Evolutionary conservation across 2,329 filamentous ascomycete genomes (phyloP), one percentile per base, ranked within the genome.

Genomic region (Calonectria pseudoturangicola): DNA sequence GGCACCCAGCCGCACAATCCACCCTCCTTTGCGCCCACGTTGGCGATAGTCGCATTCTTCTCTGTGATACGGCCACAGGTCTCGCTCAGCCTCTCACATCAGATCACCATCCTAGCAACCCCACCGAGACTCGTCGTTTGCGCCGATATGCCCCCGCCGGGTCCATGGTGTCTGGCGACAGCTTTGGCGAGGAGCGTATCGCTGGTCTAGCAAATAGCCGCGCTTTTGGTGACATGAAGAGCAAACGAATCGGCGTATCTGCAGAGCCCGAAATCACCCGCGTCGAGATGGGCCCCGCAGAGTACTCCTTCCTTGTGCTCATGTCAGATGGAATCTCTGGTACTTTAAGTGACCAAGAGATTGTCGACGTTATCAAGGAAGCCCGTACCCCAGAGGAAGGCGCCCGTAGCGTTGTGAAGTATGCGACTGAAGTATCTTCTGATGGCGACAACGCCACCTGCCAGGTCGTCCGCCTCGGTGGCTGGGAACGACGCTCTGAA

Each of bases 151-250:
- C 95, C 1, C 86, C 87, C 43, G 91, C 94, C 36, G 93, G 88
- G 30, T 89, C 93, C 3, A 96, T 98, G 82, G 93, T 98, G 21
- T 97, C 96, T 28, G 85, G 84, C 0, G 97, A 99, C 85, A 97
- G 95, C 41, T 99, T 99, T 83, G 97, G 97, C 81, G 97, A 99
- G 85, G 96, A 98, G 85, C 95, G 97, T 77, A 97, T 99, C 84
- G 93, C 93, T 16, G 96, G 97, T 0, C 89, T 99, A 0, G 97
- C 97, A 77, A 99, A 99, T 85, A 97, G 95, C 39, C 94, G 97
- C 36, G 90, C 97, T 4, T 98, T 99, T 82, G 97, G 97, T 30
- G 97, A 99, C 86, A 95, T 98, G 85, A 90, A 90, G 41, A 94
- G 92, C 70, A 99, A 99, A 85, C 93, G 96, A 66, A 93, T 98